Evolutionary conservation across 2,329 filamentous ascomycete species (phyloP), one percentile per base, ranked within the genome.

Genomic region (Xylariaceae sp.): DNA sequence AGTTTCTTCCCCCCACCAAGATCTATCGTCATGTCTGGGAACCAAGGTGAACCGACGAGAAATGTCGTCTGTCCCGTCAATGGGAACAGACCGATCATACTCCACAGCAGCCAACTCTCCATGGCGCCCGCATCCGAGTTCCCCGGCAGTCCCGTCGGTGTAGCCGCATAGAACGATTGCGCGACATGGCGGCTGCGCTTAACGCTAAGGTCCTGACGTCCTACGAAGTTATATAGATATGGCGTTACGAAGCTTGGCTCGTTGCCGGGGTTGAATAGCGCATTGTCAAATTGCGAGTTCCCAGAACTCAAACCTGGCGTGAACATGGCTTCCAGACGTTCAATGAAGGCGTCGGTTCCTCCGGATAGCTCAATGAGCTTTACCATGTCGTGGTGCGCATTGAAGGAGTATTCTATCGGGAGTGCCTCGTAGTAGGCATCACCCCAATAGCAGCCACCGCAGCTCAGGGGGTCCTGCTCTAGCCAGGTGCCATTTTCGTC

Each of bases 81-180:
- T 1, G 85, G 85, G 60, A 86, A 87, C 26, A 88, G 70, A 1
- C 85, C 85, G 36, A 87, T 76, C 77, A 86, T 86, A 58, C 80
- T 81, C 81, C 85, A 88, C 8, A 87, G 69, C 2, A 86, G 68
- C 80, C 84, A 87, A 7, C 79, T 83, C 65, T 89, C 84, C 85
- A 89, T 88, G 13, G 86, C 83, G 6, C 86, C 86, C 1, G 84
- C 84, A 66, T 89, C 86, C 42, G 79, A 83, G 67, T 89, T 88
- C 0, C 86, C 86, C 0, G 86, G 86, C 0, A 89, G 72, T 0
- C 86, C 86, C 7, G 63, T 64, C 0, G 74, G 72, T 0, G 77
- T 78, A 1, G 78, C 73, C 46, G 72, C 74, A 69, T 87, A 88
- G 69, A 80, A 83, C 13, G 72, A 69, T 59, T 82, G 80, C 29